A percentile compares a stretch with the other conserved stretches of the same genome.
phyloP scores from a whole-genome alignment of 768 basidiomycete genomes.

The Auricularia cornea region DNA sequence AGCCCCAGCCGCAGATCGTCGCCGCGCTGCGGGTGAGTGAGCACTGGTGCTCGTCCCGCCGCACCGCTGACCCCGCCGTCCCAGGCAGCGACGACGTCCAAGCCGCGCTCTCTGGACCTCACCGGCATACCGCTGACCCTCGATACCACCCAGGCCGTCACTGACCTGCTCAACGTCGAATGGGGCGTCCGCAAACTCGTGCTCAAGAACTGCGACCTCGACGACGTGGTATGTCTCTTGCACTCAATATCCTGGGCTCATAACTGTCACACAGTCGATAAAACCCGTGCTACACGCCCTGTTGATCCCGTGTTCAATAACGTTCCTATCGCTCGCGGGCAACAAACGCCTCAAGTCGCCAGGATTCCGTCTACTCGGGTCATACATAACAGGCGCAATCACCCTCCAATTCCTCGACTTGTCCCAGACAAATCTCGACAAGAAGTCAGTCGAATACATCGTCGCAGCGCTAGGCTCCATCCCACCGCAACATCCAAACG shows the following conservation, averaged over 20 bases:
- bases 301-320: constrained; percentile 71
- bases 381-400: constrained; percentile 66
- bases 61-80: not conserved
- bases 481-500: constrained; percentile 11
- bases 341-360: constrained; percentile 71
- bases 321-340: constrained; percentile 77
- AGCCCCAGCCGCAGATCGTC: constrained; percentile 55
- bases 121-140: constrained; percentile 68
- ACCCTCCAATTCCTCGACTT: constrained; percentile 81
- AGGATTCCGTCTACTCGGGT: constrained; percentile 73
- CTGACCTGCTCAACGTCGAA: constrained; percentile 87
- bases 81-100: constrained; percentile 44
- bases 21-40: constrained; percentile 57
- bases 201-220: constrained; percentile 80
- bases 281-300: constrained; percentile 89
- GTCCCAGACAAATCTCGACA: constrained; percentile 79
- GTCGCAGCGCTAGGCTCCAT: constrained; percentile 50
- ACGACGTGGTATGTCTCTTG: constrained; percentile 54
- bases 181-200: constrained; percentile 86
- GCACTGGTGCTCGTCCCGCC: constrained; percentile 20
- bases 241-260: constrained; percentile 29
- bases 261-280: constrained; percentile 61
- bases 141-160: constrained; percentile 66
- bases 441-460: constrained; percentile 75
- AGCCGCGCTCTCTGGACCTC: constrained; percentile 69